Conservation (phyloP, 352 stramenopile genomes). For the Phytophthora agathidicida region DNA sequence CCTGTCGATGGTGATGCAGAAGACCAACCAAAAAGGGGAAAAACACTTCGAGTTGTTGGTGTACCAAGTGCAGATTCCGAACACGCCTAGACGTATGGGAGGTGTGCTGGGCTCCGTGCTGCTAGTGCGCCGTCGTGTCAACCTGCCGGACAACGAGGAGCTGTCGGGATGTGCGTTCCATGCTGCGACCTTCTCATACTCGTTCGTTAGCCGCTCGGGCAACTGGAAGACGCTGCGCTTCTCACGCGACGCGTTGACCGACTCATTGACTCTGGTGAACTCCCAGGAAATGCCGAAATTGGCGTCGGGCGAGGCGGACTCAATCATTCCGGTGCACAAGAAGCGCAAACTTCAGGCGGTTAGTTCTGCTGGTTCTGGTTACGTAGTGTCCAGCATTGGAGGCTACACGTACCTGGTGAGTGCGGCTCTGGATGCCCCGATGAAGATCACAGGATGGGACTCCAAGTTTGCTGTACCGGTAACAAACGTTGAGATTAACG, state of each 20-base stretch:
- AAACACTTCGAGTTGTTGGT: constrained; percentile 57
- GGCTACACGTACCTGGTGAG: constrained; percentile 68
- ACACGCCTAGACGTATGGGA: constrained; percentile 37
- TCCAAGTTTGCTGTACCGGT: constrained; percentile 79
- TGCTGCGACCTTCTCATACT: constrained; percentile 75
- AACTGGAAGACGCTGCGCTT: constrained; percentile 61
- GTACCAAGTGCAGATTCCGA: constrained; percentile 51
- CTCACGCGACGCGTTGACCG: constrained; percentile 52
- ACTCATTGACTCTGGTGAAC: constrained; percentile 44
- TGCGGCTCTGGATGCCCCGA: constrained; percentile 35
- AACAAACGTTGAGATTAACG: constrained; percentile 51
- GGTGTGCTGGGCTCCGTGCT: constrained; percentile 40
- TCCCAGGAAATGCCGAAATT: constrained; percentile 53
- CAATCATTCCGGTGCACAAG: constrained; percentile 49
- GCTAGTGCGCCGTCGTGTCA: constrained; percentile 39
- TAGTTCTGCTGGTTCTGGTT: constrained; percentile 27
- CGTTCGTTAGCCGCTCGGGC: constrained; percentile 60
- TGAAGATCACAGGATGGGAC: constrained; percentile 67
- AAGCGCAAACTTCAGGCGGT: constrained; percentile 64
- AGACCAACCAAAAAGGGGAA: constrained; percentile 28
- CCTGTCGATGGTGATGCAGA: constrained; percentile 63
- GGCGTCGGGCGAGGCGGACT: constrained; percentile 22
- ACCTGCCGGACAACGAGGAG: constrained; percentile 32
- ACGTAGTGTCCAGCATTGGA: constrained; percentile 47
- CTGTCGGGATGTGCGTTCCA: constrained; percentile 66